These are phyloP conservation scores for Emmonsia crescens DNA, from an alignment of 2,329 filamentous ascomycete genomes.

Conservation along the genomic window DNA sequence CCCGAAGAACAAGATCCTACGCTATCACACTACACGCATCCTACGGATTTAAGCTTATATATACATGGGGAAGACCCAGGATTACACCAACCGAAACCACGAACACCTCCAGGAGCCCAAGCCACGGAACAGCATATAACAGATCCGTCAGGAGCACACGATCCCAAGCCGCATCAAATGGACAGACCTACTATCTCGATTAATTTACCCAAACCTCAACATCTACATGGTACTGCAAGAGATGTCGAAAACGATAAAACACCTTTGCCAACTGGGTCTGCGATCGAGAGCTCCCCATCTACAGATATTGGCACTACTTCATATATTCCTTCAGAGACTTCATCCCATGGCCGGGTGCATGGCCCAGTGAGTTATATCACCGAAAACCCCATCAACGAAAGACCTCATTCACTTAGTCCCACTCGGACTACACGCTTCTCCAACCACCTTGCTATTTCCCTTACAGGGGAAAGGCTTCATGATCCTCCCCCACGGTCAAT, in stretches of 20 bases:
- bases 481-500: constrained; percentile 49
- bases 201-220: not conserved
- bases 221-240: not conserved
- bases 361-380: constrained; percentile 6
- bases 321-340: not conserved
- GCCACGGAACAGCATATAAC: not conserved
- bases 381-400: constrained; percentile 1
- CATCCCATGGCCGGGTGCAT: not conserved
- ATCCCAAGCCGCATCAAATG: not conserved
- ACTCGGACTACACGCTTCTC: constrained; percentile 45
- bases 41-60: not conserved
- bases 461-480: constrained; percentile 40
- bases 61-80: not conserved
- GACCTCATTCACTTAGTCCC: constrained; percentile 11
- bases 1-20: not conserved
- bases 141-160: not conserved
- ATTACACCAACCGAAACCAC: constrained; percentile 5
- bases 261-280: not conserved
- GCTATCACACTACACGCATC: not conserved
- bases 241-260: not conserved
- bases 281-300: not conserved
- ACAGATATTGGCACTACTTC: not conserved
- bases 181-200: not conserved
- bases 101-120: constrained; percentile 8
- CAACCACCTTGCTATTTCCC: constrained; percentile 38